Conservation (phyloP, 2,329 filamentous ascomycete species). For the Kalmusia sp. region DNA sequence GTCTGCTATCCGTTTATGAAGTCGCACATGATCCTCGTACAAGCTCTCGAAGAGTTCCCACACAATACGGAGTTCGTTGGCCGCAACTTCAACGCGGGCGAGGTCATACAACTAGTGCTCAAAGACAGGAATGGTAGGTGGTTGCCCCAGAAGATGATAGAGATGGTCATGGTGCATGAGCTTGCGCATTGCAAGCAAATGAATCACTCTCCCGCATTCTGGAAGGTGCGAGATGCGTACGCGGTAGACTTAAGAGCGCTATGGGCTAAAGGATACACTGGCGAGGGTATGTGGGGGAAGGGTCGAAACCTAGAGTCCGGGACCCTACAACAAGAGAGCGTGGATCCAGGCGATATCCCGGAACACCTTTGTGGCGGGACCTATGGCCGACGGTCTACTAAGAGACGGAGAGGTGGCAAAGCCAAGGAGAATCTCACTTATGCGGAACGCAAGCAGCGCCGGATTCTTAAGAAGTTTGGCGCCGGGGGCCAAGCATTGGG, state of each 20-base stretch:
- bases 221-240: conserved; percentile 78
- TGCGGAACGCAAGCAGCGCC: conserved; percentile 74
- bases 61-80: conserved; percentile 84
- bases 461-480: conserved; percentile 80
- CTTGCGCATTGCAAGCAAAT: conserved; percentile 89
- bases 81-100: conserved; percentile 89
- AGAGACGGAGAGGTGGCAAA: conserved; percentile 52
- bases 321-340: conserved; percentile 28
- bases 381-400: conserved; percentile 65
- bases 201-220: conserved; percentile 85
- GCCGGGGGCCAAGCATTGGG: conserved; percentile 72
- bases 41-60: conserved; percentile 77
- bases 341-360: conserved; percentile 37
- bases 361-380: conserved; percentile 83
- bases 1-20: conserved; percentile 73
- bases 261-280: conserved; percentile 75
- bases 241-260: conserved; percentile 73
- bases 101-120: conserved; percentile 85
- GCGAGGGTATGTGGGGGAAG: conserved; percentile 83
- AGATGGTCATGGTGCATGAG: conserved; percentile 97
- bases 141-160: conserved; percentile 83
- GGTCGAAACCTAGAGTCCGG: conserved; percentile 67
- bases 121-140: conserved; percentile 70
- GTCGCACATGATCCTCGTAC: conserved; percentile 53
- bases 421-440: conserved; percentile 65